Base-by-base conservation (phyloP, 116 monocot genomes). In the Papilionanthe hybrid region DNA sequence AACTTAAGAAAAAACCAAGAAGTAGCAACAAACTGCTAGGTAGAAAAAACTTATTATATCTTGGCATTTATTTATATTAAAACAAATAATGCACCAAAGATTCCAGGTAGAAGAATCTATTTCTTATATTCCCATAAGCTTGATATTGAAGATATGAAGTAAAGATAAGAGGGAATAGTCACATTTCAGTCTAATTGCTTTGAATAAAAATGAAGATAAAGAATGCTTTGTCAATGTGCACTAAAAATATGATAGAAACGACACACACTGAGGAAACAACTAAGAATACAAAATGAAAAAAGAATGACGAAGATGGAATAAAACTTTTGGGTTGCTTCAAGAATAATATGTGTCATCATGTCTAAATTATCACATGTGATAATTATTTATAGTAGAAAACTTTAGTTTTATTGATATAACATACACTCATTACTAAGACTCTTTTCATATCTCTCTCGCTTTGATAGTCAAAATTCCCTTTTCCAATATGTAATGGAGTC, bases 91-190 rank as follows among this genome's bases (percentile, higher is more conserved):
- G 63, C 41, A 50, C 75, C 32, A 32, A 37, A 60, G 75, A 17
- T 32, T 68, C 73, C 27, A 75, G 12, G 56, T 68, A n/a, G 77
- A 55, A 74, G 60, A 23, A 29, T 15, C 72, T 78, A 32, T 56
- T 69, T 72, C 30, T 11, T 20, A 69, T 86, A 90, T 90, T 90
- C 90, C 73, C 32, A 2, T 56, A 85, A 72, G 28, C 87, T 87
- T 90, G 60, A 79, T 1, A 45, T 20, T 45, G 77, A 90, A 85
- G 87, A 81, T 57, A 72, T 53, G 79, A 72, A 86, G 13, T 15
- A 18, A 53, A 53, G 53, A 15, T 18, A 23, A 69, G n/a, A n/a
- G 23, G 29, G 20, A 79, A 43, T 43, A 73, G 44, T 73, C 32
- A 71, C 71, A 53, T 53, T 32, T 71, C 17, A 71, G 71, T 29